Evolutionary conservation across 768 basidiomycete species (phyloP), one percentile per base, ranked within the genome.

Genomic region (Serendipita indica): DNA sequence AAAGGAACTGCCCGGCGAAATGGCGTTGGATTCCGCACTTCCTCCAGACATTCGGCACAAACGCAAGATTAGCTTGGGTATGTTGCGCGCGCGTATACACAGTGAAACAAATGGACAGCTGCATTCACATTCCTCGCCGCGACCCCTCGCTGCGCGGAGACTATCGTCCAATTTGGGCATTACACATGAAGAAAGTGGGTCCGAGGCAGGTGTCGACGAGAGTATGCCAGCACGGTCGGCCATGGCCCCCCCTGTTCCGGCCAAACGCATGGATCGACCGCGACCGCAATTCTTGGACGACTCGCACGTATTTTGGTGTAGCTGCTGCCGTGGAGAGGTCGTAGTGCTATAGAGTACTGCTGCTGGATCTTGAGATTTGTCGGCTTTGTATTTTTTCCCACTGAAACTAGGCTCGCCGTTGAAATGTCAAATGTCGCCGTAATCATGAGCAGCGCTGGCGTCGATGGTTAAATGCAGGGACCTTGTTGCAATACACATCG

Each of bases 41-140:
- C 79, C 84, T 4, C 77, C 84, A 0, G 85, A 88, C 69, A 83
- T 84, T 33, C 73, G 79, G 28, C 88, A 90, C 69, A 89, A 89
- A 66, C 83, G 89, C 58, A 79, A 81, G 64, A 81, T 89, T 64
- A 88, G 86, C 70, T 70, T 92, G 64, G 81, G 83, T 69, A 92
- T 93, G 86, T 79, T 93, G 56, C 90, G 89, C 66, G 89, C 87
- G 20, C 81, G 89, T 41, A 92, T 92, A 64, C 86, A 90, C 61
- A 84, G 86, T 67, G 89, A 92, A 69, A 72, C 76, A 18, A 79
- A 46, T 18, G 27, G 33, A 16, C 33, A 7, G 62, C 61, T 71
- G 14, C 41, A n/a, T n/a, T n/a, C n/a, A n/a, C n/a, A 45, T 58
- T 22, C 60, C 35, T 35, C 61, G 14, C 33, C 49, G 18, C 58